These are phyloP conservation scores for Ogataea nitratoaversa DNA, from an alignment of 805 yeast genomes.

Conservation along the genomic window DNA sequence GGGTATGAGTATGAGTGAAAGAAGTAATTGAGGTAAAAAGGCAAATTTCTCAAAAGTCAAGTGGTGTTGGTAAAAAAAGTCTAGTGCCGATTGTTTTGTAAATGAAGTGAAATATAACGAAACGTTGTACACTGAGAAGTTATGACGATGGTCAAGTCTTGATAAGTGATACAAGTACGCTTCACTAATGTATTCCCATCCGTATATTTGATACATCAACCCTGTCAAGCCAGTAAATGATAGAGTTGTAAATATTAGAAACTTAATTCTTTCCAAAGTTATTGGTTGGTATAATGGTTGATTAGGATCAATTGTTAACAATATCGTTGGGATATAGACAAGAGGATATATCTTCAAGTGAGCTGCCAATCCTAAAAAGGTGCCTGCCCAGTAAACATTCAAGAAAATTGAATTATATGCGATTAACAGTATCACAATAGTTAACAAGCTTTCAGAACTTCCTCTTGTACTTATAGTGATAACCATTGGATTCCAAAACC, in stretches of 20 bases:
- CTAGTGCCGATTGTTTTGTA: slow-evolving; percentile 11
- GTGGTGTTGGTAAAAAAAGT: slow-evolving; percentile 4
- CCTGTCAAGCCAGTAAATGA: slow-evolving; percentile 47
- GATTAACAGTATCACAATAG: slow-evolving; percentile 65
- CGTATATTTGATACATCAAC: slow-evolving; percentile 66
- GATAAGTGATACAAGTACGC: slow-evolving; percentile 79
- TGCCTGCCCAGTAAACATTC: slow-evolving; percentile 34
- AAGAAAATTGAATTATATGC: slow-evolving; percentile 43
- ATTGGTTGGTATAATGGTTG: slow-evolving; percentile 35
- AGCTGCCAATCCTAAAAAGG: slow-evolving; percentile 69
- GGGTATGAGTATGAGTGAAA: slow-evolving; percentile 61
- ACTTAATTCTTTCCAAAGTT: slow-evolving; percentile 39
- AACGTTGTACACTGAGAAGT: slow-evolving; percentile 83
- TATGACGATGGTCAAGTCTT: slow-evolving; percentile 90
- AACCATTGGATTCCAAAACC: slow-evolving; percentile 96
- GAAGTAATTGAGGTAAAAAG: slow-evolving; percentile 73
- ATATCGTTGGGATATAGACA: slow-evolving; percentile 73
- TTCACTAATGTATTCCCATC: slow-evolving; percentile 68
- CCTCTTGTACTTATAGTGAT: slow-evolving; percentile 91
- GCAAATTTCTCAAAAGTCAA: slow-evolving; percentile 45
- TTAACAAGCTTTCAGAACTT: slow-evolving; percentile 83
- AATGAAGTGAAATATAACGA: slow-evolving; percentile 61
- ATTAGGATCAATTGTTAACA: slow-evolving; percentile 33
- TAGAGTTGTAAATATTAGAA: slow-evolving; percentile 35
- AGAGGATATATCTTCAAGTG: slow-evolving; percentile 93